These are phyloP conservation scores for Mariannaea sp. DNA, from an alignment of 2,329 filamentous ascomycete genomes.

Conservation along the genomic window DNA sequence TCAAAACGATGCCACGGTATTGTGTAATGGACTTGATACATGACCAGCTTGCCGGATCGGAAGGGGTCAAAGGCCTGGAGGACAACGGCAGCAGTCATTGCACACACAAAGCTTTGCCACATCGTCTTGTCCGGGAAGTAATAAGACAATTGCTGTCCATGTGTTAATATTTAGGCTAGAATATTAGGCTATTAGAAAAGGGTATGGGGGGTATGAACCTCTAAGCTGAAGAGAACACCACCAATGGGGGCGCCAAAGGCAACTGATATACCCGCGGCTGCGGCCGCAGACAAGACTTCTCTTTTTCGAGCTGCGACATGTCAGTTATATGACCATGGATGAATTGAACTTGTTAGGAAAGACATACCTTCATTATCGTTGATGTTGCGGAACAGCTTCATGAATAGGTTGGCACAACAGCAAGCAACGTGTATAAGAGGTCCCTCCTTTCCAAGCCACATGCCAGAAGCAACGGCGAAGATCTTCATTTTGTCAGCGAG, in stretches of 20 bases:
- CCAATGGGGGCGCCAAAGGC: constrained; percentile 94
- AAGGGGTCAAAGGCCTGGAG: constrained; percentile 94
- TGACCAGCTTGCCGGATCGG: constrained; percentile 89
- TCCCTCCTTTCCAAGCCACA: constrained; percentile 97
- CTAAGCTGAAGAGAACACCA: constrained; percentile 93
- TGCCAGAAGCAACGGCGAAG: constrained; percentile 87
- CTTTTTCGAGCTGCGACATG: constrained; percentile 75
- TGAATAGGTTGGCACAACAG: constrained; percentile 92
- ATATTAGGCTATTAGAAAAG: background rate
- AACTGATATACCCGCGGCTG: constrained; percentile 89
- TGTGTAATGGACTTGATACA: constrained; percentile 95
- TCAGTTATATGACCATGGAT: constrained; percentile 5
- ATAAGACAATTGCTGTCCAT: constrained; percentile 82
- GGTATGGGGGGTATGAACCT: constrained; percentile 53
- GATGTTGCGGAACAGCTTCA: constrained; percentile 81
- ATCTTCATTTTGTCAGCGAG: constrained; percentile 59
- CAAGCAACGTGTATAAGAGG: constrained; percentile 95
- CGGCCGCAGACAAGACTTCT: constrained; percentile 89
- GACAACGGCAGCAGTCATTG: constrained; percentile 96
- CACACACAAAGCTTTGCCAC: constrained; percentile 99
- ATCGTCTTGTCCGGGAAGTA: constrained; percentile 99
- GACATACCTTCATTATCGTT: constrained; percentile 82
- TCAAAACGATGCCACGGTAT: constrained; percentile 95
- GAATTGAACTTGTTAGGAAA: background rate
- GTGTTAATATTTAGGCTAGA: constrained; percentile 12